phyloP scores from a whole-genome alignment of 2,329 filamentous ascomycete genomes.

The Pyrenophora seminiperda region DNA sequence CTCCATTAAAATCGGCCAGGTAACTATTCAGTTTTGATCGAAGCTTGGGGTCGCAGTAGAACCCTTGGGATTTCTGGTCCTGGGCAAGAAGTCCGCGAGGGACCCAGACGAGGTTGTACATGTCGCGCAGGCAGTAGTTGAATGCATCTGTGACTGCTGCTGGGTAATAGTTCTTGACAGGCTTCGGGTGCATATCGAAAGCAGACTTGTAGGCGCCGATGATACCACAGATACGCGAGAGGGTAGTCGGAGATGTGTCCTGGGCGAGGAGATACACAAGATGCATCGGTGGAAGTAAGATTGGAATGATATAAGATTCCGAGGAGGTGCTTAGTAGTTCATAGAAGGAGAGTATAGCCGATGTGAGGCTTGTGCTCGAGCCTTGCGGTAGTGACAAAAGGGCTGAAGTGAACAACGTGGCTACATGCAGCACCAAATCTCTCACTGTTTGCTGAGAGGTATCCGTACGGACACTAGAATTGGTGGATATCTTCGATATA shows the following conservation, averaged over 20 bases:
- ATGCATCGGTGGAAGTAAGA: slow-evolving; percentile 69
- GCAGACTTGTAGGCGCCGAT: slow-evolving; percentile 74
- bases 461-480: slow-evolving; percentile 31
- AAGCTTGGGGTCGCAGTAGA: slow-evolving; percentile 56
- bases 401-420: slow-evolving; percentile 38
- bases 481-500: slow-evolving; percentile 44
- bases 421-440: slow-evolving; percentile 38
- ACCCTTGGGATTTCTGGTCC: slow-evolving; percentile 66
- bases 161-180: slow-evolving; percentile 44
- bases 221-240: slow-evolving; percentile 72
- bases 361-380: slow-evolving; percentile 52
- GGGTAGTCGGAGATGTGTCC: slow-evolving; percentile 63
- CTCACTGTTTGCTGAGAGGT: slow-evolving; percentile 50
- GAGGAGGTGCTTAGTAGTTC: slow-evolving; percentile 60
- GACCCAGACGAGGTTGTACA: slow-evolving; percentile 84
- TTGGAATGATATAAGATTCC: slow-evolving; percentile 55
- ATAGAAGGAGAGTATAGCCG: slow-evolving; percentile 68
- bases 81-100: slow-evolving; percentile 68
- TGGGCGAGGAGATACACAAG: slow-evolving; percentile 76
- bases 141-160: slow-evolving; percentile 60
- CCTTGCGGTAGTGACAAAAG: slow-evolving; percentile 31
- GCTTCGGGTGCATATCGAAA: slow-evolving; percentile 67
- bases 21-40: slow-evolving; percentile 52
- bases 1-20: slow-evolving; percentile 47
- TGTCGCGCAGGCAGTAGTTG: slow-evolving; percentile 85